Conservation (phyloP, 108 stramenopile genomes). For the Nitzschia sp. region DNA sequence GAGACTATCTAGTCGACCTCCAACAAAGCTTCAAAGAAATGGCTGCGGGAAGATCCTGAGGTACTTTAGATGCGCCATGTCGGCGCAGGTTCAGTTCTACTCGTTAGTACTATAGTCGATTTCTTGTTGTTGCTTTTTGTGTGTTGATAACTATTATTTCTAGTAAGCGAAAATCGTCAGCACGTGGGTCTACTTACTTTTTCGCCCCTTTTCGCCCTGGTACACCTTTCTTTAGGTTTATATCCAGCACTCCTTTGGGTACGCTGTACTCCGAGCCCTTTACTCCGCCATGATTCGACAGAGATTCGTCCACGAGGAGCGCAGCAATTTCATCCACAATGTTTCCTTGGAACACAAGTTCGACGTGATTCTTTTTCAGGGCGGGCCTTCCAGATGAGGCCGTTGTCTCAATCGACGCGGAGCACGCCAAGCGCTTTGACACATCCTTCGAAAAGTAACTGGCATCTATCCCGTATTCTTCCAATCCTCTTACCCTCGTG, state of each 20-base stretch:
- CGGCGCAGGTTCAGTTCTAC: no score
- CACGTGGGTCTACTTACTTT: no score
- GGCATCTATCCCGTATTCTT: slow-evolving; percentile 73
- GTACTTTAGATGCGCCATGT: no score
- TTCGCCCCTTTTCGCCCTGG: slow-evolving; percentile 52
- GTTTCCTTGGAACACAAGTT: slow-evolving; percentile 77
- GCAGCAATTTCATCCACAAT: slow-evolving; percentile 73
- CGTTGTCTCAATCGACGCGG: slow-evolving; percentile 52
- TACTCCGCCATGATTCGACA: slow-evolving; percentile 73
- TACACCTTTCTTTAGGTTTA: slow-evolving; percentile 69
- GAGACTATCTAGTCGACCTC: no score
- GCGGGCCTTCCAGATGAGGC: slow-evolving; percentile 52
- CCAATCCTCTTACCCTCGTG: slow-evolving; percentile 70
- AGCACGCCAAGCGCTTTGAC: slow-evolving; percentile 71
- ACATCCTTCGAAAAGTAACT: slow-evolving; percentile 57
- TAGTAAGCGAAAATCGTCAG: no score
- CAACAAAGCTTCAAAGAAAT: no score
- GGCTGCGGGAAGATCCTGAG: no score
- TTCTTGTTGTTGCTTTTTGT: no score
- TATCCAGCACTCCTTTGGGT: slow-evolving; percentile 59
- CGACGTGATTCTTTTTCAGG: slow-evolving; percentile 58
- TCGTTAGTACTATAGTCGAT: no score
- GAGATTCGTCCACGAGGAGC: slow-evolving; percentile 64
- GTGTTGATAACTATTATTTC: no score
- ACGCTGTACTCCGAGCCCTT: slow-evolving; percentile 60